A percentile compares a stretch with the other conserved stretches of the same genome.
Conservation (phyloP, 257 asterid genomes). For the Rehmannia glutinosa region DNA sequence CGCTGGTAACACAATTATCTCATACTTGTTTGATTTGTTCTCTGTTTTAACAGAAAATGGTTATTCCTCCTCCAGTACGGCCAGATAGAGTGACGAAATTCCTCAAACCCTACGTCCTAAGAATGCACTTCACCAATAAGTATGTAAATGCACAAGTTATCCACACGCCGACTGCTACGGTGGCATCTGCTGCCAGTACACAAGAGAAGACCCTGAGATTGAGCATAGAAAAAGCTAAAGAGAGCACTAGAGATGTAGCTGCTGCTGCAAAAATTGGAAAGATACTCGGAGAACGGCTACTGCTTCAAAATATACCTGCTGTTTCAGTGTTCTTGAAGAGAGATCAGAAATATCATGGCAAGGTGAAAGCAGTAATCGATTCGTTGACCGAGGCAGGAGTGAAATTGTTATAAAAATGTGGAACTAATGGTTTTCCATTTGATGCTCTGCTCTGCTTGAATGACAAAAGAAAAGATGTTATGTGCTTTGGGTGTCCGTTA, state of each 20-base stretch:
- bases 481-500: not conserved
- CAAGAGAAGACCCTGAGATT: constrained; percentile 79
- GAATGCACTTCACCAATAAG: constrained; percentile 86
- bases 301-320: constrained; percentile 63
- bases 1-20: too few species aligned
- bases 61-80: constrained; percentile 64
- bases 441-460: too few species aligned
- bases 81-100: constrained; percentile 60
- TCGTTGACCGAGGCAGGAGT: constrained; percentile 67
- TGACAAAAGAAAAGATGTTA: too few species aligned
- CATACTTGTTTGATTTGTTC: not conserved
- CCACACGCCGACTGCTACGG: constrained; percentile 88
- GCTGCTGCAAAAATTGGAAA: constrained; percentile 95
- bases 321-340: constrained; percentile 59
- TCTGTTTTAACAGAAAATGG: constrained; percentile 53
- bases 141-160: constrained; percentile 80
- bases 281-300: constrained; percentile 71
- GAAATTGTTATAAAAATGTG: constrained; percentile 47
- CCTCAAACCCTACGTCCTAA: constrained; percentile 79
- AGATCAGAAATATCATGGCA: constrained; percentile 87
- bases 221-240: constrained; percentile 55
- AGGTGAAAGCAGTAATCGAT: constrained; percentile 83
- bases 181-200: constrained; percentile 89
- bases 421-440: not conserved
- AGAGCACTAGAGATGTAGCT: constrained; percentile 72